Evolutionary conservation across 225 moss, liverwort and hornwort genomes (phyloP), one percentile per base, ranked within the genome.

Genomic region (Ulota crispa): DNA sequence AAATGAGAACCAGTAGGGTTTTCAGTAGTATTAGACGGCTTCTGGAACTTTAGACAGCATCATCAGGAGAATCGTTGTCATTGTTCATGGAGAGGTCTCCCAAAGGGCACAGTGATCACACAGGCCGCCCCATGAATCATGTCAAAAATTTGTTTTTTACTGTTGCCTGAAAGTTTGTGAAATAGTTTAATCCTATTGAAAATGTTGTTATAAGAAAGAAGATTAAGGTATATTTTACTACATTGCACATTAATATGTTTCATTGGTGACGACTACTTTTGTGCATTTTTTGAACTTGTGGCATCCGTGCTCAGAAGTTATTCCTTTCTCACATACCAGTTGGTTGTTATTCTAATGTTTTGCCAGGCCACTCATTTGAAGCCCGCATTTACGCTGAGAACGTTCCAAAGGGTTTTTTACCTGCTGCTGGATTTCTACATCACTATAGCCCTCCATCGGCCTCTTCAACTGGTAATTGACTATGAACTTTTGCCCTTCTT

Each of bases 331-430:
- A 53, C 56, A 7, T 24, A 19, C 24, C 5, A 64, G 64, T 64
- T 43, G 36, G 28, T 67, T 84, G 43, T 59, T 11, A 66, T 61
- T 67, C 73, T 72, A 43, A 76, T 72, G 21, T 75, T 41, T 61
- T 55, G 15, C 21, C 76, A 99, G 95, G 98, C 18, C 98, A 98
- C 88, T 92, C 95, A 12, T 98, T 98, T 85, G 98, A 98, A 88
- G 98, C 94, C 77, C 93, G 95, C 53, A 87, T 95, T 39, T 95
- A 98, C 77, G 98, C 98, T 63, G 98, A 95, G 88, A 98, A 98
- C 66, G 98, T 95, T 78, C 93, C 95, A 9, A 91, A 92, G 81
- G 94, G 92, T 42, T 99, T 95, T 82, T 88, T 99, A 70, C 98
- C 98, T 81, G 95, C 98, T 82, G 89, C 95, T 66, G 98, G 95